Base-by-base conservation (phyloP, 805 yeast species). In the Schwanniomyces pseudopolymorphus region DNA sequence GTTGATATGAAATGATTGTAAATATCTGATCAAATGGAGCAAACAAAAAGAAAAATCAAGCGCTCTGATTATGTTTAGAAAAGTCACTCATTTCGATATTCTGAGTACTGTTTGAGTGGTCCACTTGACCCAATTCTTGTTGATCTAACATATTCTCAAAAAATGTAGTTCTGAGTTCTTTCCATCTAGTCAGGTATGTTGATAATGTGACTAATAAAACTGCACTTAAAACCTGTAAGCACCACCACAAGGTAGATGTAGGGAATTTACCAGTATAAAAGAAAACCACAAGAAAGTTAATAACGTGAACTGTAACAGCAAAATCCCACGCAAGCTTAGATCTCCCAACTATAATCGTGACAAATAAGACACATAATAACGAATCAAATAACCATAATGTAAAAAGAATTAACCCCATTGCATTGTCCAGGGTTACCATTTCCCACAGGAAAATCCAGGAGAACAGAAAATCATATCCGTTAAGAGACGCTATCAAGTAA, bases 311-410 rank as follows among this genome's bases (percentile, higher is more conserved):
- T 0, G 99, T 94, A n/a, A 92, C 60, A 9, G 96, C 97, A 70
- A 94, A 92, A 67, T 92, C 99, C 87, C 96, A 87, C 0, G 97
- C 98, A 42, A 92, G 70, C 63, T 92, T 94, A 36, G 96, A 87
- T 47, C 98, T 74, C 0, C 98, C 97, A 10, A 92, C 96, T 22
- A 92, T 83, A 1, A 91, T 67, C 1, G 96, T 89, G 59, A 92
- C 83, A 60, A 89, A 89, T 9, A 89, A 64, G 1, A 90, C 96
- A 54, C 96, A 85, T 35, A 94, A 70, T 38, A 94, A 74, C 0
- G 97, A 77, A 61, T 87, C 96, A 42, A 89, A 64, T 13, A 92
- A 70, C 98, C 98, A 92, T 46, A 91, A 64, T 6, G 80, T 63
- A 28, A 85, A 78, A 37, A 92, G 66, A 0, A 87, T 82, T 60